A percentile compares a stretch with the other conserved stretches of the same genome.
phyloP scores from a whole-genome alignment of 1,284 basidiomycete species.

The Ganoderma meredithae region DNA sequence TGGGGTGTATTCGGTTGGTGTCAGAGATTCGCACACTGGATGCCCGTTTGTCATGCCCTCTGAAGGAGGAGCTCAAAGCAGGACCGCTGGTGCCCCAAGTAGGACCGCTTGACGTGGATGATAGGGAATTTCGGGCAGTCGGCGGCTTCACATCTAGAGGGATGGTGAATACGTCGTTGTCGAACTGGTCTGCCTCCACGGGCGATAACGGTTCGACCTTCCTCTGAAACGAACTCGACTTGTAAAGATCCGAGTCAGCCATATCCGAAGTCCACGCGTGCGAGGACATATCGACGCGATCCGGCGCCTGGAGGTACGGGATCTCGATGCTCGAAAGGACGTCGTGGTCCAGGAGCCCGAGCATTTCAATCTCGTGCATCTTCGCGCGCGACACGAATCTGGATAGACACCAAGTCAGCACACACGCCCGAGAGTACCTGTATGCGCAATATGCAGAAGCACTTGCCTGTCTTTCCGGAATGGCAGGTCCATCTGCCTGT shows the following conservation, averaged over 20 bases:
- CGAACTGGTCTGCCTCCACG: constrained; percentile 73
- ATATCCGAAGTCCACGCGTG: constrained; percentile 25
- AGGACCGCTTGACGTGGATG: constrained; percentile 46
- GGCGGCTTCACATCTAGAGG: constrained; percentile 48
- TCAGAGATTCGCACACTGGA: constrained; percentile 53
- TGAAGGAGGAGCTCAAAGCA: constrained; percentile 42
- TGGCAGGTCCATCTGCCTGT: constrained; percentile 79
- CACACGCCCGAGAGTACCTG: constrained; percentile 45
- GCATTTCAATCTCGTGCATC: constrained; percentile 95
- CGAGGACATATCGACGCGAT: constrained; percentile 14
- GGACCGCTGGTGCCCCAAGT: constrained; percentile 43
- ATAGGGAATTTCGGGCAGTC: constrained; percentile 49
- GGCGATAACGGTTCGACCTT: constrained; percentile 43
- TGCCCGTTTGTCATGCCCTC: constrained; percentile 46
- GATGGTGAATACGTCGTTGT: constrained; percentile 68
- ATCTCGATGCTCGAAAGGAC: constrained; percentile 87
- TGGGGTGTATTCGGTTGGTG: constrained; percentile 58
- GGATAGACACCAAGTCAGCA: neutral
- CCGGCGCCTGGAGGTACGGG: constrained; percentile 62
- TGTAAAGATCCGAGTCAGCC: constrained; percentile 30
- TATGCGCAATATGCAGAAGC: neutral
- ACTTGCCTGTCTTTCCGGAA: constrained; percentile 83
- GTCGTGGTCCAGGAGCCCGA: constrained; percentile 90
- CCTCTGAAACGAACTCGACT: constrained; percentile 19
- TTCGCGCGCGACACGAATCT: constrained; percentile 91